Conservation (phyloP, 805 yeast species). For the Pichia thaimueangensis region DNA sequence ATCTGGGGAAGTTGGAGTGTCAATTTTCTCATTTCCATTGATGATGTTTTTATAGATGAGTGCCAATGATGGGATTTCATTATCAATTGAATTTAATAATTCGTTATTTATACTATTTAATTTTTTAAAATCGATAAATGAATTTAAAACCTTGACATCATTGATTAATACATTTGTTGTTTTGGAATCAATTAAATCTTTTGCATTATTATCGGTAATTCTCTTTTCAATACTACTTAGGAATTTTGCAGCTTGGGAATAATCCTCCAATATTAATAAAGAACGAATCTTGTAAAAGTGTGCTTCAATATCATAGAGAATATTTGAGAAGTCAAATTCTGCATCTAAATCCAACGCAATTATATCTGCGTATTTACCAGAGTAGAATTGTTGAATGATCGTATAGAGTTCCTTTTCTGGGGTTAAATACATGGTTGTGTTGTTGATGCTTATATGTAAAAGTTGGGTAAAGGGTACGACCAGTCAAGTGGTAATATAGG, state of each 20-base stretch:
- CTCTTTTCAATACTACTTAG: neutral
- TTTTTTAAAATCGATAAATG: constrained; percentile 5
- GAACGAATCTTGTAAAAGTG: constrained; percentile 23
- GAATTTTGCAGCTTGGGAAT: neutral
- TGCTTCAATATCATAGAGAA: constrained; percentile 23
- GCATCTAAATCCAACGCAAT: constrained; percentile 16
- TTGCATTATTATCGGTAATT: neutral
- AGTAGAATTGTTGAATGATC: constrained; percentile 26
- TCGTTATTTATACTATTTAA: neutral
- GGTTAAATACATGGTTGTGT: constrained; percentile 14
- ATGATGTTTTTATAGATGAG: constrained; percentile 18
- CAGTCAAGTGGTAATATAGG: neutral
- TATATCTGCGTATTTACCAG: constrained; percentile 21
- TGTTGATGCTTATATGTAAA: too few species aligned
- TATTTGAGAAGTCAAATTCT: constrained; percentile 24
- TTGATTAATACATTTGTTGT: constrained; percentile 1
- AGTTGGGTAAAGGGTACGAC: too few species aligned
- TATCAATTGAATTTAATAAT: constrained; percentile 13
- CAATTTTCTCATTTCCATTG: constrained; percentile 2
- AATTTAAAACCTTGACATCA: constrained; percentile 5
- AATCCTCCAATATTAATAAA: constrained; percentile 1
- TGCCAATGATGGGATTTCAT: constrained; percentile 22
- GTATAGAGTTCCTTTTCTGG: constrained; percentile 26
- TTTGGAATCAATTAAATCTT: constrained; percentile 4
- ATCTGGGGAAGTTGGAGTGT: constrained; percentile 4